These are phyloP conservation scores for Fusarium brevicatenulatum DNA, from an alignment of 2,329 filamentous ascomycete genomes.

Conservation along the genomic window DNA sequence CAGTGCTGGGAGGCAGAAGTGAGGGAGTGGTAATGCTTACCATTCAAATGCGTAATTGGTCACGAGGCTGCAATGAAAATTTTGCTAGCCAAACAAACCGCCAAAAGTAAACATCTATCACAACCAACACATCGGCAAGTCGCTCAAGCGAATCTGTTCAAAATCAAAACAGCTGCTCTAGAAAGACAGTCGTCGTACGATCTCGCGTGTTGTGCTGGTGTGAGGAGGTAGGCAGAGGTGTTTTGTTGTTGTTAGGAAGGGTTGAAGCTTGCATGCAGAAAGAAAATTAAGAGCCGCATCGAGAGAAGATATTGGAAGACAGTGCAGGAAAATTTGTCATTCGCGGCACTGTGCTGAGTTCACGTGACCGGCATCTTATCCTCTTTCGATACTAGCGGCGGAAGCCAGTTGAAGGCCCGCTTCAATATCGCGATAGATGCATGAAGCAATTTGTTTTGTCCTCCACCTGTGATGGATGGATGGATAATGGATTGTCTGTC, in stretches of 20 bases:
- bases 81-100: conserved; percentile 9
- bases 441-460: conserved; percentile 35
- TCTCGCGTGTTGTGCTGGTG: conserved; percentile 20
- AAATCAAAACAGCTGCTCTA: conserved; percentile 32
- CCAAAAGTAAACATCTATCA: background rate
- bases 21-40: conserved; percentile 39
- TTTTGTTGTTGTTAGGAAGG: conserved; percentile 28
- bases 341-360: conserved; percentile 32
- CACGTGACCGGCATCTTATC: conserved; percentile 42
- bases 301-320: conserved; percentile 48
- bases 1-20: conserved; percentile 31
- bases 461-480: conserved; percentile 3
- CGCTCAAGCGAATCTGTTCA: conserved; percentile 14
- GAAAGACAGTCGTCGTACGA: conserved; percentile 8
- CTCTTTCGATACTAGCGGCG: conserved; percentile 31
- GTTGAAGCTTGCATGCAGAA: conserved; percentile 22
- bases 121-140: background rate
- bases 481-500: conserved; percentile 1
- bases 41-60: conserved; percentile 20
- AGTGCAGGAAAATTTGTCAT: conserved; percentile 47
- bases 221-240: conserved; percentile 4
- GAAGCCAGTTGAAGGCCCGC: conserved; percentile 21
- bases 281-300: conserved; percentile 33
- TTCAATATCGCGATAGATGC: conserved; percentile 43
- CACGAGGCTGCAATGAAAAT: conserved; percentile 11